Conservation (phyloP, 1,139 yeast species). For the Ogataea hybrid region DNA sequence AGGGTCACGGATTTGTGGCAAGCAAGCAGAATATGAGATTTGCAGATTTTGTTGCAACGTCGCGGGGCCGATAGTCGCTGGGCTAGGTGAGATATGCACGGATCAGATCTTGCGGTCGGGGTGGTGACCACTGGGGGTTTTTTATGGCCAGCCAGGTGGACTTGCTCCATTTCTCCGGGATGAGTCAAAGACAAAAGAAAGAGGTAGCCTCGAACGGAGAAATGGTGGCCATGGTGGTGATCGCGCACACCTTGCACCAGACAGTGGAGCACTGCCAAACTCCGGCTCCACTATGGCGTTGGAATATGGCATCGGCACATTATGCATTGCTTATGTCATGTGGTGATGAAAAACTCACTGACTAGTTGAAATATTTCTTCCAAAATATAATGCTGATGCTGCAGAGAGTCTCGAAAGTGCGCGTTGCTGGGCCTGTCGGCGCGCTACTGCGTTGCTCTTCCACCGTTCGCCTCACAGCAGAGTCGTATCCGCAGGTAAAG, state of each 20-base stretch:
- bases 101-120: background rate
- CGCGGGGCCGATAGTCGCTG: background rate
- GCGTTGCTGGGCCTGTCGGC: background rate
- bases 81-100: background rate
- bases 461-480: conserved; percentile 48
- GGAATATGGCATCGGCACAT: too few relatives aligned
- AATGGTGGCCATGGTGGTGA: conserved; percentile 1
- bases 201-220: conserved; percentile 2
- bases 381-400: background rate
- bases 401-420: background rate
- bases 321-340: background rate
- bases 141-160: background rate
- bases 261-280: background rate
- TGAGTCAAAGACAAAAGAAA: conserved; percentile 4
- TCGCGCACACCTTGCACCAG: background rate
- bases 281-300: conserved; percentile 1
- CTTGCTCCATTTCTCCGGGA: conserved; percentile 9
- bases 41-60: background rate
- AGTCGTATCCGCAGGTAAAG: conserved; percentile 54
- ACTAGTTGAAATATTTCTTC: background rate
- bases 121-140: background rate
- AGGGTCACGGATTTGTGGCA: conserved; percentile 8
- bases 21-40: conserved; percentile 1
- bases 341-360: background rate
- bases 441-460: conserved; percentile 3